Evolutionary conservation across 2,329 filamentous ascomycete species (phyloP), one percentile per base, ranked within the genome.

Genomic region (Penicillium thymicola): DNA sequence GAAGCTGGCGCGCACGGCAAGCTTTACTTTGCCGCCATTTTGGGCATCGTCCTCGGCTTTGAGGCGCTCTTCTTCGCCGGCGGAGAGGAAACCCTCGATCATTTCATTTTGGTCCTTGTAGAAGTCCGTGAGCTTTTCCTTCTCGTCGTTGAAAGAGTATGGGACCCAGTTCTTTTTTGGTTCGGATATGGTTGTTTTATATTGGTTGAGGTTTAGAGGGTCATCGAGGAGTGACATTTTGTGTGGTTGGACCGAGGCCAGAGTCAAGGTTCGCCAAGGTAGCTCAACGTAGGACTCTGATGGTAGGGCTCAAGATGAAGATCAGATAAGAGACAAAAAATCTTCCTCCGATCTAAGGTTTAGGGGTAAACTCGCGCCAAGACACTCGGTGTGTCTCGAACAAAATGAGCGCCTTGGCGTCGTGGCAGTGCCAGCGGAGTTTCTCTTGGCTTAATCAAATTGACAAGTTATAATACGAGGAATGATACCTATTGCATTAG

Each of bases 51-150:
- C 55, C 36, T 54, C 38, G 14, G 55, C 50, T 11, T 57, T 57
- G 14, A 34, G 55, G 40, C 51, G 55, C 16, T 57, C 55, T 40
- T 57, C 55, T 16, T 57, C 55, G 16, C 55, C 45, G 14, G 50
- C 53, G 34, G 27, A 37, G 32, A 57, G 55, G 23, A 57, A 57
- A 4, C 55, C 51, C 13, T 57, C 50, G 14, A 57, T 57, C 44
- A 57, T 52, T 11, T 50, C 55, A 36, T 57, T 57, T n/a, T 57
- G 55, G n/a, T 54, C 50, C 34, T 49, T 57, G 44, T 57, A 57
- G 34, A 57, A 57, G 7, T 32, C 47, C 27, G 42, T 54, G 40
- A 57, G 28, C 40, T 57, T 57, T 45, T 54, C 45, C 42, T 45
- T 45, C 2, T 49, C 32, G 14, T 41, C 40, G n/a, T 13, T 46